Percentiles rank a stretch among this genome's conserved stretches.
Evolutionary conservation across 257 asterid genomes (phyloP).

Genomic region (Eucommia ulmoides): DNA sequence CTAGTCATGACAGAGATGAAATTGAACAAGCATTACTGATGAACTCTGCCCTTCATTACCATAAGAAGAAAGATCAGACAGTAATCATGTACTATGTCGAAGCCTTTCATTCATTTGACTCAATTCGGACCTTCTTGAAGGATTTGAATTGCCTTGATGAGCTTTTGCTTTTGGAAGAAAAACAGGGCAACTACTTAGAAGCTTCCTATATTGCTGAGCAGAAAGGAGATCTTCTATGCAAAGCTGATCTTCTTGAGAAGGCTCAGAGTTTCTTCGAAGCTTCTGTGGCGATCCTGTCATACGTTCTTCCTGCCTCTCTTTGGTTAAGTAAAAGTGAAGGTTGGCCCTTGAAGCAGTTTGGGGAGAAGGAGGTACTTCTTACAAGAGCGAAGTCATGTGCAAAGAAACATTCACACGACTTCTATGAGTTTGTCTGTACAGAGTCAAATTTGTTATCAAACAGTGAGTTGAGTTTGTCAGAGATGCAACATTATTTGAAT

Average conservation of each 20-base stretch:
- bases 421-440: slow-evolving; percentile 16
- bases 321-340: slow-evolving; percentile 32
- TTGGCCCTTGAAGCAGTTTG: slow-evolving; percentile 45
- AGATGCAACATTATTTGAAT: slow-evolving; percentile 16
- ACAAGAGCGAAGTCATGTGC: slow-evolving; percentile 23
- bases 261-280: slow-evolving; percentile 20
- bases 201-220: slow-evolving; percentile 39
- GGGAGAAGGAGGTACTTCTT: slow-evolving; percentile 21
- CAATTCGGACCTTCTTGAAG: slow-evolving; percentile 34
- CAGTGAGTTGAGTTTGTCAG: slow-evolving; percentile 16
- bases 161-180: slow-evolving; percentile 38
- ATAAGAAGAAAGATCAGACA: slow-evolving; percentile 15
- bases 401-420: slow-evolving; percentile 14
- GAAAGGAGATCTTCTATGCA: slow-evolving; percentile 27
- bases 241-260: slow-evolving; percentile 29
- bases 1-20: too few species aligned
- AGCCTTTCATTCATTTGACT: slow-evolving; percentile 29
- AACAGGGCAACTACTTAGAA: slow-evolving; percentile 35
- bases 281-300: slow-evolving; percentile 18
- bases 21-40: slow-evolving; percentile 36
- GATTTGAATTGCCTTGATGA: slow-evolving; percentile 30
- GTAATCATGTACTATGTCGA: slow-evolving; percentile 38
- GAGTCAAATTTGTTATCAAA: slow-evolving; percentile 23
- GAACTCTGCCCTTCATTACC: slow-evolving; percentile 26
- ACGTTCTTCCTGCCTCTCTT: slow-evolving; percentile 26